A percentile compares a stretch with the other conserved stretches of the same genome.
Conservation (phyloP, 129 eudicot genomes). For the Mikania micrantha region DNA sequence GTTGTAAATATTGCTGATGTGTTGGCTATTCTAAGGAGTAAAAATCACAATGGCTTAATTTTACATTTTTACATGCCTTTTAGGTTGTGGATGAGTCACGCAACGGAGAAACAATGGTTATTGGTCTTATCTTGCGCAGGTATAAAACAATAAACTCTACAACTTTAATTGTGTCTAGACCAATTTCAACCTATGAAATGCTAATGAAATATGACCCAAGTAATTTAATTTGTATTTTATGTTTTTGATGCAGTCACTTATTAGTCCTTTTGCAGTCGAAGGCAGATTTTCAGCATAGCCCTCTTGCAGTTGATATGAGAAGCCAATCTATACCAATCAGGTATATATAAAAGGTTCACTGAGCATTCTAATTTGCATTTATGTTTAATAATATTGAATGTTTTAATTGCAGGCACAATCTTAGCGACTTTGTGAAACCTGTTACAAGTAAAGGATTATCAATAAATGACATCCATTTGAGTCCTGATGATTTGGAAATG, state of each 20-base stretch:
- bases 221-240: neutral
- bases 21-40: slow-evolving; percentile 54
- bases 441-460: slow-evolving; percentile 87
- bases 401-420: slow-evolving; percentile 63
- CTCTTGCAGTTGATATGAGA: slow-evolving; percentile 69
- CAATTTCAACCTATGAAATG: neutral
- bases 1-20: slow-evolving; percentile 77
- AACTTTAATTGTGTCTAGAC: slow-evolving; percentile 9
- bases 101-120: slow-evolving; percentile 85
- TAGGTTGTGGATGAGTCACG: slow-evolving; percentile 89
- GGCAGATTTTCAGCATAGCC: slow-evolving; percentile 95
- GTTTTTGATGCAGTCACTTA: slow-evolving; percentile 62
- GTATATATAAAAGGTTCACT: slow-evolving; percentile 17
- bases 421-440: slow-evolving; percentile 94
- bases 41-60: slow-evolving; percentile 62
- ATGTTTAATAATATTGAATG: neutral
- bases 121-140: slow-evolving; percentile 90
- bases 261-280: slow-evolving; percentile 88
- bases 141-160: slow-evolving; percentile 13
- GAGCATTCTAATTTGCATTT: neutral
- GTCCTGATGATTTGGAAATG: slow-evolving; percentile 89
- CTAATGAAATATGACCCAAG: neutral
- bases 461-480: slow-evolving; percentile 68
- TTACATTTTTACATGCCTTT: slow-evolving; percentile 15
- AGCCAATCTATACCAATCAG: slow-evolving; percentile 81